Conservation (phyloP, 192 early-diverging fungal species). For the Dissophora ornata region DNA sequence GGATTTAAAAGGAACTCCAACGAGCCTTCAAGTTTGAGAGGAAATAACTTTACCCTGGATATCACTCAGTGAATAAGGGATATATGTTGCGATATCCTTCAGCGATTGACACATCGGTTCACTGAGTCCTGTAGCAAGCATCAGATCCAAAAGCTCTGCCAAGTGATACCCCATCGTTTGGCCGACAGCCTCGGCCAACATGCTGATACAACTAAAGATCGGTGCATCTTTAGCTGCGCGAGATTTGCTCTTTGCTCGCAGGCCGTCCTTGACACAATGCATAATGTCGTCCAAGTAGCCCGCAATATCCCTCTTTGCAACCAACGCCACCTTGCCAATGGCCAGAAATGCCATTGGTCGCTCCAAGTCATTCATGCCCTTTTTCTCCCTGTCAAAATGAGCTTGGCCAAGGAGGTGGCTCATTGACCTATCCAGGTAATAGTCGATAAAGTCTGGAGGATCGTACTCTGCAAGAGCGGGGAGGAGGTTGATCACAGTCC, state of each 20-base stretch:
- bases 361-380: slow-evolving; percentile 29
- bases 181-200: slow-evolving; percentile 88
- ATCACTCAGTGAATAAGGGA: slow-evolving; percentile 79
- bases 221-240: slow-evolving; percentile 62
- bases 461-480: slow-evolving; percentile 85
- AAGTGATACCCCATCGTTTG: slow-evolving; percentile 84
- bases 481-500: slow-evolving; percentile 85
- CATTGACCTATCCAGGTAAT: slow-evolving; percentile 80
- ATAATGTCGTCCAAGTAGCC: slow-evolving; percentile 84
- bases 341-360: slow-evolving; percentile 75
- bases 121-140: slow-evolving; percentile 90
- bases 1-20: no score
- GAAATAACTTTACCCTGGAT: slow-evolving; percentile 78
- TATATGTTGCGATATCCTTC: slow-evolving; percentile 78
- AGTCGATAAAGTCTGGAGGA: slow-evolving; percentile 73
- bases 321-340: slow-evolving; percentile 86
- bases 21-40: no score
- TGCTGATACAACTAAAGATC: slow-evolving; percentile 86
- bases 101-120: slow-evolving; percentile 82
- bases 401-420: slow-evolving; percentile 75
- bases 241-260: slow-evolving; percentile 67
- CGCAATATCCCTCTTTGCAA: slow-evolving; percentile 78
- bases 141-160: slow-evolving; percentile 86
- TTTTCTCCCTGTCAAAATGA: slow-evolving; percentile 73
- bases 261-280: slow-evolving; percentile 76